Evolutionary conservation across 768 basidiomycete species (phyloP), one percentile per base, ranked within the genome.

Genomic region (Lanmaoa rubissima): DNA sequence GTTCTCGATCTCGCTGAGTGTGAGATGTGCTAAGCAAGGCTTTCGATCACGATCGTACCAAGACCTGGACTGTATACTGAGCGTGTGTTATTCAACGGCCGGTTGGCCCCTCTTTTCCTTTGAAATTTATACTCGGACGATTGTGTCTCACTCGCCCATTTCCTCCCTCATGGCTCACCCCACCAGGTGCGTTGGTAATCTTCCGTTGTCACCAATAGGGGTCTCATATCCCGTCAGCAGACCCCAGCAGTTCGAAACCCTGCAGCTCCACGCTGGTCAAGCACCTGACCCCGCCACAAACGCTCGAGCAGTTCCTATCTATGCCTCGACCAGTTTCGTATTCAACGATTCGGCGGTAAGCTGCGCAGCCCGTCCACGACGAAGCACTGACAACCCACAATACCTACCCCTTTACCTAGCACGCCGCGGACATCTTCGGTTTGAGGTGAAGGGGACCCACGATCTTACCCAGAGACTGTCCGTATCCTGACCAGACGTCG

Each of bases 191-290:
- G 60, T 36, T 14, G 4, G 17, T 21, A 17, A 19, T 26, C 26
- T 14, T 42, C 28, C 32, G 5, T 19, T 11, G 11, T 11, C 2
- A 19, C 16, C 17, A 54, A 40, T 19, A 36, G 24, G 31, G 36
- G 10, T 10, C 19, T 57, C 13, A 48, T 16, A 17, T 10, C n/a
- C 19, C 36, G 0, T 10, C 24, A 42, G 28, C n/a, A 59, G 21
- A 34, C 40, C 45, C 4, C 47, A 42, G 4, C 86, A 89, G 65
- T 90, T 91, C 63, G 88, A 92, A 64, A 91, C 89, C 1, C 75
- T 92, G 46, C 88, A 90, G 69, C 76, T 92, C 6, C 90, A 93
- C 66, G 90, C 84, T 17, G 90, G 90, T 1, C 86, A 90, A 59
- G 21, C 9, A 14, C 79, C 81, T 12, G 88, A 89, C 70, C 69